phyloP scores from a whole-genome alignment of 2,329 filamentous ascomycete genomes.

The Zasmidium citrigriseum region DNA sequence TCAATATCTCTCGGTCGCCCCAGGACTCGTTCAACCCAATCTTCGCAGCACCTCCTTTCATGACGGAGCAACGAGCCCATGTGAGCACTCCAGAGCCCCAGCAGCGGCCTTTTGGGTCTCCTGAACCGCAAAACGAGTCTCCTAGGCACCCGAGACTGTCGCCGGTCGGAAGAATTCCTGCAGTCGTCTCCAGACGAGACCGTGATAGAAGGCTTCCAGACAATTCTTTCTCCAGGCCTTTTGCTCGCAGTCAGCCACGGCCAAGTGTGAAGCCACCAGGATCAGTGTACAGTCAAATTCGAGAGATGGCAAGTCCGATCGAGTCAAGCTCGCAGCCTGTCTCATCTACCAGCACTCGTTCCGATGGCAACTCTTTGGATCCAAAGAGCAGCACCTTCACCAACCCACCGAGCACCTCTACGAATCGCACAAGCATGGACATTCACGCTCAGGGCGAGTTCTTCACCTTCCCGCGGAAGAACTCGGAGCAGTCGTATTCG shows the following conservation, averaged over 20 bases:
- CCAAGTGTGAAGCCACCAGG: conserved; percentile 30
- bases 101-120: conserved; percentile 29
- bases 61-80: conserved; percentile 10
- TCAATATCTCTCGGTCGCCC: conserved; percentile 20
- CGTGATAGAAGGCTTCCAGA: conserved; percentile 67
- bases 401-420: conserved; percentile 24
- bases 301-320: conserved; percentile 34
- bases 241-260: conserved; percentile 53
- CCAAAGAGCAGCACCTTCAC: conserved; percentile 24
- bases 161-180: conserved; percentile 83
- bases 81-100: conserved; percentile 12
- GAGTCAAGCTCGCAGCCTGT: conserved; percentile 29
- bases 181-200: conserved; percentile 68
- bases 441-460: conserved; percentile 57
- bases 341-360: conserved; percentile 31
- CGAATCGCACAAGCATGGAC: conserved; percentile 28
- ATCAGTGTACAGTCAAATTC: conserved; percentile 34
- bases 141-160: conserved; percentile 55
- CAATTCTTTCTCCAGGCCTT: conserved; percentile 84
- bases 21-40: background rate
- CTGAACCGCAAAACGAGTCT: conserved; percentile 37
- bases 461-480: conserved; percentile 72
- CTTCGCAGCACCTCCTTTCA: conserved; percentile 1
- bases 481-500: conserved; percentile 63
- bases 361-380: conserved; percentile 22